Percentiles rank a stretch among this genome's conserved stretches.
Evolutionary conservation across 345 rosid species (phyloP).

Genomic region (Noccaea caerulescens): DNA sequence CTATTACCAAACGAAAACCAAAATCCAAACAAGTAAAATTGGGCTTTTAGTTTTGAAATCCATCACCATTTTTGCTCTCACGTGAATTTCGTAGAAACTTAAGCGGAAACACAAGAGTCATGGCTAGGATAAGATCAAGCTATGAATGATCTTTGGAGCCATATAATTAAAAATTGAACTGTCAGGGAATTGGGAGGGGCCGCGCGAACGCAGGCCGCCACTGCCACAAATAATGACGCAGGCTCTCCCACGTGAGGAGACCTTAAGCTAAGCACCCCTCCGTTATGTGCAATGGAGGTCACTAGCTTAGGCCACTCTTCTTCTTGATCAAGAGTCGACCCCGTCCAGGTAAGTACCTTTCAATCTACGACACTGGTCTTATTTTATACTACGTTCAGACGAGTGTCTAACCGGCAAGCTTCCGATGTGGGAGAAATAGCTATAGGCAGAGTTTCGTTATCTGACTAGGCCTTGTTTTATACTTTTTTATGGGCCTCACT

Average conservation of each 20-base stretch:
- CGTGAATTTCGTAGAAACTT: no score
- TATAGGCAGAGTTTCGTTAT: neutral
- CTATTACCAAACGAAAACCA: no score
- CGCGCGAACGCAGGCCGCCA: conserved; percentile 29
- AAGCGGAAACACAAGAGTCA: no score
- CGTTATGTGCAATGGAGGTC: neutral
- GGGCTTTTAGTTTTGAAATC: no score
- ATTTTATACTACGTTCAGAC: neutral
- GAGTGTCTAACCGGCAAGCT: neutral
- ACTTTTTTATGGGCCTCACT: neutral
- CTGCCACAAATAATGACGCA: conserved; percentile 28
- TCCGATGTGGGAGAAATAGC: neutral
- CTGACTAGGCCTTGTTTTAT: neutral
- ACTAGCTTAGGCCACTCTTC: conserved; percentile 25
- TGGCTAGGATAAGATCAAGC: no score
- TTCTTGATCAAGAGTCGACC: conserved; percentile 11
- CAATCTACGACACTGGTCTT: accelerated
- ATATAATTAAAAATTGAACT: neutral
- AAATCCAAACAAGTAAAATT: no score
- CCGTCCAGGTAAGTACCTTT: conserved; percentile 24
- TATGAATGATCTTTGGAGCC: no score
- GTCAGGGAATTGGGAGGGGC: neutral
- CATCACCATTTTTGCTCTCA: no score
- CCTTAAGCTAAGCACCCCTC: conserved; percentile 16
- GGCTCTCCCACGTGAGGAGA: conserved; percentile 20